phyloP scores from a whole-genome alignment of 176 grass and related monocot genomes.

The Bonia amplexicaulis region DNA sequence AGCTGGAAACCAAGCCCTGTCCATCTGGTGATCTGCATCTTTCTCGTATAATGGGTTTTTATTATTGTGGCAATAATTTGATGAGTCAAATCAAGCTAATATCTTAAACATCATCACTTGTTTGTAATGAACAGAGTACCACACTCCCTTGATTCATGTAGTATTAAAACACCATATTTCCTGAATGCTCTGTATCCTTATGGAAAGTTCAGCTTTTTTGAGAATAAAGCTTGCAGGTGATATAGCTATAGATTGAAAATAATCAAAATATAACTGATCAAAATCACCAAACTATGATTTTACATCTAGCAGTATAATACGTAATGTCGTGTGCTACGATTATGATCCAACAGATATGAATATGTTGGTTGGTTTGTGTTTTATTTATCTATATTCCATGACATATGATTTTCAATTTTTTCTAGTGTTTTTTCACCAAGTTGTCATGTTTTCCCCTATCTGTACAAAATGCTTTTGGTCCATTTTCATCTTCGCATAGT shows the following conservation, averaged over 20 bases:
- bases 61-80: background rate
- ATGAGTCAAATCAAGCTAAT: background rate
- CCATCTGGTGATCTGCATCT: background rate
- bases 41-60: background rate
- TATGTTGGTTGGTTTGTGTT: conserved; percentile 1
- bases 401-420: background rate
- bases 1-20: background rate
- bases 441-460: background rate
- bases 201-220: background rate
- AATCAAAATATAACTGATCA: background rate
- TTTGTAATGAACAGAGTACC: background rate
- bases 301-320: background rate
- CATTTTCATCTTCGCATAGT: background rate
- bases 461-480: background rate
- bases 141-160: background rate
- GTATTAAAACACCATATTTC: background rate
- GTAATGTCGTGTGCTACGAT: background rate
- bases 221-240: background rate
- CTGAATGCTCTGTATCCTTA: background rate
- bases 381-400: background rate
- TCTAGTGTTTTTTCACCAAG: background rate
- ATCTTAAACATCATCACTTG: background rate
- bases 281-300: background rate
- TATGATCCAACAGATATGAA: background rate
- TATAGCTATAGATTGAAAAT: background rate